Evolutionary conservation across 768 basidiomycete species (phyloP).

Genomic region (Dioszegia aurantiaca): DNA sequence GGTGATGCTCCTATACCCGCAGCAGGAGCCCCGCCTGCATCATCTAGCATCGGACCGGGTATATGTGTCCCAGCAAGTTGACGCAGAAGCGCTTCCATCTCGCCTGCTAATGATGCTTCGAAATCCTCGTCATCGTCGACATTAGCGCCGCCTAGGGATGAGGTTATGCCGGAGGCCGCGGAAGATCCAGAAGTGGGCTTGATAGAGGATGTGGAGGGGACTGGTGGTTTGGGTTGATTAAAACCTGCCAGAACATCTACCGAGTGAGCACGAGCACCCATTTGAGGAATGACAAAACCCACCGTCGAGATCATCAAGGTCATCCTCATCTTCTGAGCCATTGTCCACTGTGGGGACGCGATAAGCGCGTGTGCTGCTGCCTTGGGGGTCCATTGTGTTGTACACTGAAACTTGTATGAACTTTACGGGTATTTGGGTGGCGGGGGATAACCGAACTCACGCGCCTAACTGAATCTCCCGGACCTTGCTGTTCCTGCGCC

Average conservation of each 20-base stretch:
- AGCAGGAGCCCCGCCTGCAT: background rate
- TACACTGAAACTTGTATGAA: background rate
- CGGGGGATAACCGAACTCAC: background rate
- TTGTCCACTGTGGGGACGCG: conserved; percentile 33
- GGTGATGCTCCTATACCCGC: background rate
- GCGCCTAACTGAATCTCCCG: too few species aligned
- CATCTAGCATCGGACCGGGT: conserved; percentile 39
- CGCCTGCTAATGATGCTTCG: conserved; percentile 42
- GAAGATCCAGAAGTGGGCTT: background rate
- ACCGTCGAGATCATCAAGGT: conserved; percentile 50
- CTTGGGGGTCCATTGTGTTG: conserved; percentile 2
- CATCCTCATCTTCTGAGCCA: conserved; percentile 40
- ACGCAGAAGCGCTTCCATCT: conserved; percentile 48
- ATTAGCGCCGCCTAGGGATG: too few species aligned
- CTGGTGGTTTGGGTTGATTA: conserved; percentile 15
- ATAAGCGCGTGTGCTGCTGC: conserved; percentile 19
- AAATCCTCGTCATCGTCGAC: conserved; percentile 23
- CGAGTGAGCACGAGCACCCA: background rate
- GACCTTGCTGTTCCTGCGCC: background rate
- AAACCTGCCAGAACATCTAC: conserved; percentile 48
- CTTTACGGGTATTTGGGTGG: background rate
- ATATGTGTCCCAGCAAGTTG: conserved; percentile 44
- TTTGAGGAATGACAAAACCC: background rate
- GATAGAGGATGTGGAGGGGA: background rate
- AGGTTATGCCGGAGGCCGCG: background rate